These are phyloP conservation scores for Aspergillus cejpii DNA, from an alignment of 2,329 filamentous ascomycete genomes.

Conservation along the genomic window DNA sequence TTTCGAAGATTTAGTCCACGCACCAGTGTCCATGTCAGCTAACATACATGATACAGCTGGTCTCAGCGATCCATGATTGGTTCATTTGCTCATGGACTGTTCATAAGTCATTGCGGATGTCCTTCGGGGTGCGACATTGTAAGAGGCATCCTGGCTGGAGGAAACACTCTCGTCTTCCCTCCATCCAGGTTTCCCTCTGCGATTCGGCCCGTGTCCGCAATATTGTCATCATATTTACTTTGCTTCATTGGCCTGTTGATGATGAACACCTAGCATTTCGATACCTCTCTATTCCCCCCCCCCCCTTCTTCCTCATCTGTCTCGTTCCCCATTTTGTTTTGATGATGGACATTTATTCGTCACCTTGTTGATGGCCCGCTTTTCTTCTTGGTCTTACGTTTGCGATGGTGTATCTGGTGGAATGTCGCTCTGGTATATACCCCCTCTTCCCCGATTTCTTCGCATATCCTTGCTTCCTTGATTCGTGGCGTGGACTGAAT, in stretches of 20 bases:
- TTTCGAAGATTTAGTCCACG: not conserved
- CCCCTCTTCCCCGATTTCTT: conserved; percentile 18
- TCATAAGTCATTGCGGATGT: not conserved
- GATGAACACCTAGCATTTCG: conserved; percentile 4
- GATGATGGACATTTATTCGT: not conserved
- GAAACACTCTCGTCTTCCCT: not conserved
- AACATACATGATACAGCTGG: not conserved
- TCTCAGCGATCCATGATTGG: not conserved
- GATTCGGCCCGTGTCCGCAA: not conserved
- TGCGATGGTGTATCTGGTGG: conserved; percentile 15
- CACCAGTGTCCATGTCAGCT: not conserved
- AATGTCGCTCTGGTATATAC: conserved; percentile 24
- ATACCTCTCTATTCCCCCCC: conserved; percentile 2
- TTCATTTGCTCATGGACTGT: conserved; percentile 3
- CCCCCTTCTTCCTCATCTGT: conserved; percentile 1
- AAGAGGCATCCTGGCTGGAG: not conserved
- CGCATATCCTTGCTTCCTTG: too few species aligned
- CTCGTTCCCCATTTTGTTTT: conserved; percentile 4
- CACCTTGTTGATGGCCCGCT: conserved; percentile 2
- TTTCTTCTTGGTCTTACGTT: conserved; percentile 9
- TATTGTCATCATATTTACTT: conserved; percentile 1
- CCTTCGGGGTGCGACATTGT: not conserved
- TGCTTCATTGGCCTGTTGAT: not conserved
- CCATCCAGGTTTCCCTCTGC: not conserved
- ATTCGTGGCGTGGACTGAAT: conserved; percentile 17